Conservation (phyloP, 176 grass and related monocot genomes). For the Aechmea fasciata region DNA sequence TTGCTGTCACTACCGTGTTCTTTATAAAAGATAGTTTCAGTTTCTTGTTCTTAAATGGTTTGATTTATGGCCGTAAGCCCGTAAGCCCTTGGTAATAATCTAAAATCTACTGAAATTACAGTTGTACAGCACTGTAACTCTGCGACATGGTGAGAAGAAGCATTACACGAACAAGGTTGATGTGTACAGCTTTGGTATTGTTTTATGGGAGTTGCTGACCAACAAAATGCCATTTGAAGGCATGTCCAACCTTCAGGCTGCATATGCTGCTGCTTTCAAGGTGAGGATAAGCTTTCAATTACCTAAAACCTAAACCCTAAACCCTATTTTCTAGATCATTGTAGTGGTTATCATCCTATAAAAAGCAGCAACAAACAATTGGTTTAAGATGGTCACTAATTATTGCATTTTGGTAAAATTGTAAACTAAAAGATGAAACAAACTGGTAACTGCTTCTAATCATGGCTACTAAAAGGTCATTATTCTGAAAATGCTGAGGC, state of each 20-base stretch:
- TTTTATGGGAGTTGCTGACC: conserved; percentile 90
- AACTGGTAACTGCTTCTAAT: too few species aligned
- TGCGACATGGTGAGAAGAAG: conserved; percentile 93
- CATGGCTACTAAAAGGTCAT: too few species aligned
- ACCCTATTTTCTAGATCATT: neutral
- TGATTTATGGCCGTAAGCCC: neutral
- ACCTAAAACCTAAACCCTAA: too few species aligned
- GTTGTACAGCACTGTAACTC: conserved; percentile 96
- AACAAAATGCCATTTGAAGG: conserved; percentile 99
- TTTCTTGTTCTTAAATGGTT: neutral
- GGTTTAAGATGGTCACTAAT: too few species aligned
- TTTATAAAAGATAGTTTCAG: neutral
- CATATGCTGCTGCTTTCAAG: conserved; percentile 99
- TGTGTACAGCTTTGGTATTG: conserved; percentile 98
- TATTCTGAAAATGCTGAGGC: too few species aligned
- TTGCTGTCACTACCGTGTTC: neutral
- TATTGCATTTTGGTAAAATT: too few species aligned
- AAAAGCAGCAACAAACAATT: too few species aligned
- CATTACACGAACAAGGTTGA: conserved; percentile 99
- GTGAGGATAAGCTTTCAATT: conserved; percentile 17
- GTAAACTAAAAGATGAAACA: too few species aligned
- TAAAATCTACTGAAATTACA: conserved; percentile 20
- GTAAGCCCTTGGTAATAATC: neutral
- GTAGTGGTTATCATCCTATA: too few species aligned
- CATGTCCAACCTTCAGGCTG: conserved; percentile 98